Base-by-base conservation (phyloP, 1,139 yeast genomes). In the Suhomyces taliae region DNA sequence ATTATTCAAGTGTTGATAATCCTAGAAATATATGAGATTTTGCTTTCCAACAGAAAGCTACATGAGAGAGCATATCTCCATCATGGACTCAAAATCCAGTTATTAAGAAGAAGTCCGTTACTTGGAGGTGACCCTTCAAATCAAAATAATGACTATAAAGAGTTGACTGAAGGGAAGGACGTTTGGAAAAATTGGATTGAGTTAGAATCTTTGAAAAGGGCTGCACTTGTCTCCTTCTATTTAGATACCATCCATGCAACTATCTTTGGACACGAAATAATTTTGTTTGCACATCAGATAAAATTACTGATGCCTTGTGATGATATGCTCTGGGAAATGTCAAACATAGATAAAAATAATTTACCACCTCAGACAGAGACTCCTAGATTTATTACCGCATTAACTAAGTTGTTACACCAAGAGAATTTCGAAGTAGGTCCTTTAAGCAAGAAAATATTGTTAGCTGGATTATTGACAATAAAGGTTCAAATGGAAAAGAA, bases 61-160 rank as follows among this genome's bases (percentile, higher is more conserved):
- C 91, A 86, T 59, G 93, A 86, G 59, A 62, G 95, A 39, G 87
- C 88, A 0, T 86, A 82, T 56, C 67, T 87, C 11, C 90, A 87
- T 57, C 89, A 86, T 58, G 91, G 90, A 1, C 78, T 89, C 0
- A 81, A 87, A 1, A 79, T 85, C 24, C 93, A 87, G 62, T 65
- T 87, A 46, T 65, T 87, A 43, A 69, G 90, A 50, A 72, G 93
- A 56, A 81, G 86, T 14, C 87, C 93, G 0, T 78, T 84, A 10
- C 61, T 86, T 34, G 87, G 87, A 7, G 87, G 87, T 0, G 82
- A 81, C 53, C 87, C 87, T 1, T 44, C 52, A 4, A 44, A 40
- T 15, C 41, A 37, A 34, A 41, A 41, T 11, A 39, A 35, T 34
- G 49, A 48, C 6, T 44, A 42, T 14, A 40, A 40, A 27, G 42